Percentiles rank a stretch among this genome's conserved stretches.
phyloP scores from a whole-genome alignment of 441 rosid genomes.

The Pelargonium fulgidum region DNA sequence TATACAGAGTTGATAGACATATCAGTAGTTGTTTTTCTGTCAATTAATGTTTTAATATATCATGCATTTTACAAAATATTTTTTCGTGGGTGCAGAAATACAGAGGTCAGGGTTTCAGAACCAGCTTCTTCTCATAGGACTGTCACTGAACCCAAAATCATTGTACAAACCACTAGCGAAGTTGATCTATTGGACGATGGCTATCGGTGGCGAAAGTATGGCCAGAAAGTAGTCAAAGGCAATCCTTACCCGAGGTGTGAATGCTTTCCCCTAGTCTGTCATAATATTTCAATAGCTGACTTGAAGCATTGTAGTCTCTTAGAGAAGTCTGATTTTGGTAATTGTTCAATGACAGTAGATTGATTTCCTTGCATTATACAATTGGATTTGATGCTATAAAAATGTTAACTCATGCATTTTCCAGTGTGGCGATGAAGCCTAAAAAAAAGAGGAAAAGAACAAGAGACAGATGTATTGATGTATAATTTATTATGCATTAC shows the following conservation, averaged over 20 bases:
- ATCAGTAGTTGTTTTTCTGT: background rate
- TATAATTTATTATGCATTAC: too few species aligned
- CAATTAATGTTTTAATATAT: conserved; percentile 15
- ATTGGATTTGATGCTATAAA: background rate
- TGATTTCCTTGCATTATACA: background rate
- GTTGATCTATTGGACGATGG: conserved; percentile 98
- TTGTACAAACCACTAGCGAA: conserved; percentile 91
- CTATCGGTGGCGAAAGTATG: conserved; percentile 97
- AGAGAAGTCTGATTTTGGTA: conserved; percentile 29
- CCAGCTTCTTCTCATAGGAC: conserved; percentile 73
- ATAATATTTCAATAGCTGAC: background rate
- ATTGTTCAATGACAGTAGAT: background rate
- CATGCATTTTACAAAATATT: background rate
- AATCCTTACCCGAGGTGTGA: conserved; percentile 90
- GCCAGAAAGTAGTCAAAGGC: conserved; percentile 97
- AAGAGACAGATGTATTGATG: too few species aligned
- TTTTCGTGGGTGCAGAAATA: conserved; percentile 49
- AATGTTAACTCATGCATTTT: background rate
- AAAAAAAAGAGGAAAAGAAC: too few species aligned
- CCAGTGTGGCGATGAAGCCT: background rate
- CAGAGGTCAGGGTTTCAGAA: conserved; percentile 60
- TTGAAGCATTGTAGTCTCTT: conserved; percentile 1
- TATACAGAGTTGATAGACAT: conserved; percentile 30
- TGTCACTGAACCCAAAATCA: conserved; percentile 84
- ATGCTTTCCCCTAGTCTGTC: background rate